Percentiles rank a stretch among this genome's conserved stretches.
These are phyloP conservation scores for Davidsoniella neocaledoniae DNA, from an alignment of 2,329 filamentous ascomycete genomes.

Conservation along the genomic window DNA sequence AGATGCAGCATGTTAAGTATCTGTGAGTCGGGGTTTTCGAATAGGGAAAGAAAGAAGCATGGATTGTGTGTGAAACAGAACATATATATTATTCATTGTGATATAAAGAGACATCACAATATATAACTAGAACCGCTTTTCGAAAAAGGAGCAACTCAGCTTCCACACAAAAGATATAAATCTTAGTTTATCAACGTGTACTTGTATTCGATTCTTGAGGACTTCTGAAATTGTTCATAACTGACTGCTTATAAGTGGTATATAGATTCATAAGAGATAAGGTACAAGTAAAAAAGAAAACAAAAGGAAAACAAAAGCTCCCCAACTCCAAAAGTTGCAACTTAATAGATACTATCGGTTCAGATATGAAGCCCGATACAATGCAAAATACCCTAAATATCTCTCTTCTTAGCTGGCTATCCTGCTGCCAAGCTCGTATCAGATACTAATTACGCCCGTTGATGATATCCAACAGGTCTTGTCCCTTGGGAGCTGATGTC, in stretches of 20 bases:
- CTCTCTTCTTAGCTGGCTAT: no score
- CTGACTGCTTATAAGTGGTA: neutral
- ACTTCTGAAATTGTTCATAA: neutral
- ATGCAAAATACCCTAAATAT: neutral
- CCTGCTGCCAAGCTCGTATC: neutral
- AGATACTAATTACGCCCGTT: constrained; percentile 20
- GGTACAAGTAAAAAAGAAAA: neutral
- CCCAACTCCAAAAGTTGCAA: no score
- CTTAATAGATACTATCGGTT: no score
- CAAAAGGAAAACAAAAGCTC: no score
- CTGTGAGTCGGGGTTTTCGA: constrained; percentile 31
- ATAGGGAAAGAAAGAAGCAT: neutral
- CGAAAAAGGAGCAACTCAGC: neutral
- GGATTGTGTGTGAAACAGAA: neutral
- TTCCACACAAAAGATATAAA: no score
- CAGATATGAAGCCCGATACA: constrained; percentile 4
- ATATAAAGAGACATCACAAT: neutral
- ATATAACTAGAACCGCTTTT: neutral
- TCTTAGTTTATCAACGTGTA: neutral
- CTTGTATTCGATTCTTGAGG: no score
- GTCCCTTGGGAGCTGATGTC: constrained; percentile 61
- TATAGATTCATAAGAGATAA: neutral
- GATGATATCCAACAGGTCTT: constrained; percentile 50
- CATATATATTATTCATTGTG: neutral
- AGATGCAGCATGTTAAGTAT: constrained; percentile 78